Evolutionary conservation across 805 yeast species (phyloP).

Genomic region (Yamadazyma nakazawae): DNA sequence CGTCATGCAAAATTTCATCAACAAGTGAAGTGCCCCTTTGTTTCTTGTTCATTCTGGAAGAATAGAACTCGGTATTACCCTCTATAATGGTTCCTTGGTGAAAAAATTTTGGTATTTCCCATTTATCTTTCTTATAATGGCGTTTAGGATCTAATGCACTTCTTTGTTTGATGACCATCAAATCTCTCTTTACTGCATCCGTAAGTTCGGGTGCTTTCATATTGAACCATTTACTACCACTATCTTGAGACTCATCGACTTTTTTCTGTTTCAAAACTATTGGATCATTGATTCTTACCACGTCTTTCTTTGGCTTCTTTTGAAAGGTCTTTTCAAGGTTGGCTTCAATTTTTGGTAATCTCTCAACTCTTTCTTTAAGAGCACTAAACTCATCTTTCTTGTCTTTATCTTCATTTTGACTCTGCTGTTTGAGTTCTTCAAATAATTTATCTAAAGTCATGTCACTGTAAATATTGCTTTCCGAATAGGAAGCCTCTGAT

Average conservation of each 20-base stretch:
- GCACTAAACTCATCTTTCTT: conserved; percentile 25
- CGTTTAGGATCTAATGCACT: conserved; percentile 93
- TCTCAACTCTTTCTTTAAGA: conserved; percentile 33
- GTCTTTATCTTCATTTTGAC: not conserved
- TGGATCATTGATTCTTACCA: conserved; percentile 46
- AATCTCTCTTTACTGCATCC: conserved; percentile 68
- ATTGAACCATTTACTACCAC: conserved; percentile 74
- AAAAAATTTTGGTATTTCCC: conserved; percentile 74
- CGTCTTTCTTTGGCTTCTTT: conserved; percentile 17
- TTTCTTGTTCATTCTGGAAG: conserved; percentile 61
- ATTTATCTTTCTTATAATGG: conserved; percentile 84
- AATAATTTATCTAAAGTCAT: conserved; percentile 31
- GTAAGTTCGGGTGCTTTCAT: conserved; percentile 77
- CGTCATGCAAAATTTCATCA: conserved; percentile 78
- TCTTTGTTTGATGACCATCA: conserved; percentile 77
- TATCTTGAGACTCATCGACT: conserved; percentile 20
- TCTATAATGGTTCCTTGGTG: conserved; percentile 87
- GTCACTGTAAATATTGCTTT: conserved; percentile 8
- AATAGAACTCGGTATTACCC: conserved; percentile 75
- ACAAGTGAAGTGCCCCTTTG: conserved; percentile 77
- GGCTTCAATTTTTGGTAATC: conserved; percentile 40
- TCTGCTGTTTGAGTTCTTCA: conserved; percentile 25
- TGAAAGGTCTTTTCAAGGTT: conserved; percentile 22
- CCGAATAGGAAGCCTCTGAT: conserved; percentile 25
- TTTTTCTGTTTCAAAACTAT: conserved; percentile 21